Conservation (phyloP, 2,329 filamentous ascomycete species). For the Aureobasidium sp. region DNA sequence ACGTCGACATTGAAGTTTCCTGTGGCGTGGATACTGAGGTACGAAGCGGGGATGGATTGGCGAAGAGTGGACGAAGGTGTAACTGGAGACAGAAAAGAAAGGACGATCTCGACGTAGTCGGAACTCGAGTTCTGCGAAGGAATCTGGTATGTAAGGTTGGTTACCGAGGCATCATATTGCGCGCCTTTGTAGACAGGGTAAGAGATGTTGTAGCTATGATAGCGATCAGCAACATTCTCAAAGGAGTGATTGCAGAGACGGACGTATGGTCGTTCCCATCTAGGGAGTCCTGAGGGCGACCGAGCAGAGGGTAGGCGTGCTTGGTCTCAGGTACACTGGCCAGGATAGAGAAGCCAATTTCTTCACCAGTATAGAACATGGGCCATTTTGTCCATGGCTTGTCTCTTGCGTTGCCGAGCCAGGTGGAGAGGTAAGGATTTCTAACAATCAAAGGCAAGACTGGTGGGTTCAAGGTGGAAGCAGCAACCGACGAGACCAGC, state of each 20-base stretch:
- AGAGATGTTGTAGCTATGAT: conserved; percentile 45
- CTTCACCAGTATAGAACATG: conserved; percentile 70
- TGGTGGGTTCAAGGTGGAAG: conserved; percentile 47
- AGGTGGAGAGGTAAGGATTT: conserved; percentile 44
- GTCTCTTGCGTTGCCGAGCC: conserved; percentile 57
- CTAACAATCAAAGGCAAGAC: conserved; percentile 43
- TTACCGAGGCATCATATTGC: conserved; percentile 61
- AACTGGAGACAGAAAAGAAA: conserved; percentile 68
- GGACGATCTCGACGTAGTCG: conserved; percentile 43
- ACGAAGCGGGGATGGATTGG: conserved; percentile 74
- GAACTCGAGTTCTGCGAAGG: conserved; percentile 30
- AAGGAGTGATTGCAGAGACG: neutral
- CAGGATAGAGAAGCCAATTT: conserved; percentile 56
- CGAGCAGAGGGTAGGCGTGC: conserved; percentile 55
- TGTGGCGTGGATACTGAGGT: conserved; percentile 61
- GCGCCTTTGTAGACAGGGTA: conserved; percentile 52
- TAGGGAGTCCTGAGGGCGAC: conserved; percentile 57
- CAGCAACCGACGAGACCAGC: conserved; percentile 21
- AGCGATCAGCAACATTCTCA: neutral
- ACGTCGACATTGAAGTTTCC: conserved; percentile 48
- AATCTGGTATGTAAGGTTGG: conserved; percentile 58
- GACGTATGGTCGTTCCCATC: conserved; percentile 31
- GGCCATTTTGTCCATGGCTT: conserved; percentile 78
- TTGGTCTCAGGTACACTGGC: conserved; percentile 52
- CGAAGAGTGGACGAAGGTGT: conserved; percentile 72